Base-by-base conservation (phyloP, 192 early-diverging fungal genomes). In the Coemansia sp. region DNA sequence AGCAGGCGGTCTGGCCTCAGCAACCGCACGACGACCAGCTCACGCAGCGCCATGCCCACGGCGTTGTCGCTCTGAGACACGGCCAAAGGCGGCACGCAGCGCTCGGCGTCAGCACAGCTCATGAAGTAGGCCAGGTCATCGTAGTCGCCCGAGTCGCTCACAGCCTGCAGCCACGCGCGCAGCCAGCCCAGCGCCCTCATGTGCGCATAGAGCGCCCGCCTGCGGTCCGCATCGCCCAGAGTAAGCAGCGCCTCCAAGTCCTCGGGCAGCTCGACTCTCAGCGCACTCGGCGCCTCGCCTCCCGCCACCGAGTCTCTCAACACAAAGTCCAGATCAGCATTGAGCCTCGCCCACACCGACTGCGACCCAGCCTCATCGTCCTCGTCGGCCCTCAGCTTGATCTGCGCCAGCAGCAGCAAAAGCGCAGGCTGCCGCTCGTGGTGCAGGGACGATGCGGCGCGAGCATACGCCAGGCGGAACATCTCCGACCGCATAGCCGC, bases 341-440 rank as follows among this genome's bases (percentile, higher is more conserved):
- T 76, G 51, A 80, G 68, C 25, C 71, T 64, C 32, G 78, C 78
- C 76, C 76, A 84, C 36, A 61, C 74, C 62, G 69, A 73, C 42
- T 75, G 73, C 39, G 81, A 69, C 19, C 32, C 62, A 9, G 11
- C 38, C 29, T 68, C 68, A 31, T 19, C 82, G 17, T 80, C 82
- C 57, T 84, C 81, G 36, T 80, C 82, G 46, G 68, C 67, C 17
- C 90, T 86, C 45, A 93, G 73, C 72, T 94, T 94, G 67, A 99
- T 93, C 69, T 92, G 94, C 14, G 92, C 88, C 64, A 99, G 70
- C 55, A 94, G 82, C 70, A 98, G 75, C 27, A 96, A 90, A 81
- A 96, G 92, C 19, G 90, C 89, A n/a, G 95, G 85, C 67, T 94
- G 91, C 73, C 96, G 94, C 53, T 94, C 95, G 72, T 99, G 95